Conservation (phyloP, 2,329 filamentous ascomycete genomes). For the Talaromyces sp. region DNA sequence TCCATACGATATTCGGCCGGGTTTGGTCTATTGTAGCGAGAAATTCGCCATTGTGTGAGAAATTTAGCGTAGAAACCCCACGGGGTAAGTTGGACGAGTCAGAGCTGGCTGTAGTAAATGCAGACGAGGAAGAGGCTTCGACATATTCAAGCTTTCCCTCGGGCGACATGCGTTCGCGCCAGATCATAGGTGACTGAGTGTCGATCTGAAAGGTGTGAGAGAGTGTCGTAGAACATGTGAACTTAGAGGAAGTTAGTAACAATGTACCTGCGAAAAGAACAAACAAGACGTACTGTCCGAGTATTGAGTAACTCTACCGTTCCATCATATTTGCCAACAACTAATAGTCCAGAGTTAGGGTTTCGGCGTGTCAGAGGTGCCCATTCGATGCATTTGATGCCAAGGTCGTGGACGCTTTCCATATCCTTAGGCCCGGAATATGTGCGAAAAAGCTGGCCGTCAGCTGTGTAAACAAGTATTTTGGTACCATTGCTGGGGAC, state of each 20-base stretch:
- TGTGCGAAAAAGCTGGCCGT: slow-evolving; percentile 55
- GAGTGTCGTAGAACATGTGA: slow-evolving; percentile 29
- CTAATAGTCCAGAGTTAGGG: slow-evolving; percentile 36
- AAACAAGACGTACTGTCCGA: slow-evolving; percentile 33
- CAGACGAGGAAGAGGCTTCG: slow-evolving; percentile 33
- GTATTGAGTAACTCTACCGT: slow-evolving; percentile 45
- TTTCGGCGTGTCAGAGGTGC: slow-evolving; percentile 30
- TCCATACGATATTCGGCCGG: slow-evolving; percentile 42
- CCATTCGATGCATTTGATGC: slow-evolving; percentile 52
- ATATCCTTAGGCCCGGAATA: slow-evolving; percentile 40
- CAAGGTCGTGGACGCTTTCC: slow-evolving; percentile 40
- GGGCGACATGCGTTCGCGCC: slow-evolving; percentile 27
- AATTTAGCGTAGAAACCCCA: slow-evolving; percentile 37
- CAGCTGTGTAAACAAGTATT: slow-evolving; percentile 54
- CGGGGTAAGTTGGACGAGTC: slow-evolving; percentile 26
- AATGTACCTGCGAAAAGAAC: neutral
- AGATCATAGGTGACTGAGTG: slow-evolving; percentile 27
- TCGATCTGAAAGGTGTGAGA: slow-evolving; percentile 31
- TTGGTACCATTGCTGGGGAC: slow-evolving; percentile 47
- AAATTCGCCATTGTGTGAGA: slow-evolving; percentile 32
- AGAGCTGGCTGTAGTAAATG: slow-evolving; percentile 21
- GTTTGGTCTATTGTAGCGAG: slow-evolving; percentile 37
- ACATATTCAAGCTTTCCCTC: slow-evolving; percentile 27
- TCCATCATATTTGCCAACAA: slow-evolving; percentile 49
- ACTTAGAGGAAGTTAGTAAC: slow-evolving; percentile 19